These are phyloP conservation scores for Dicorynia guianensis DNA, from an alignment of 306 rosid genomes.

Conservation along the genomic window DNA sequence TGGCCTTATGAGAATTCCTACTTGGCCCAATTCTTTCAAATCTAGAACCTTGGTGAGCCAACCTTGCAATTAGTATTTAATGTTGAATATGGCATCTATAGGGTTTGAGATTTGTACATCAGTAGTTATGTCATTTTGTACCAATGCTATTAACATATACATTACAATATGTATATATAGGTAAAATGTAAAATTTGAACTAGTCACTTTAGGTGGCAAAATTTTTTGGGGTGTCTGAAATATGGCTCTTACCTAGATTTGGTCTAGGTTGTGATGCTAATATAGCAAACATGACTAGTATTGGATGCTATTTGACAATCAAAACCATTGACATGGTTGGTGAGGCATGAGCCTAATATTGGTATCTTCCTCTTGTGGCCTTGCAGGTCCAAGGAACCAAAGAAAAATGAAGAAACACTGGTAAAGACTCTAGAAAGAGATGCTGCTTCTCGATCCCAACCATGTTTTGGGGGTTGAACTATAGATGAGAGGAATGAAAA, in stretches of 20 bases:
- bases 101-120: conserved; percentile 58
- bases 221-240: too few species aligned
- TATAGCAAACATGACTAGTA: conserved; percentile 34
- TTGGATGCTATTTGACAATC: conserved; percentile 38
- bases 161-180: conserved; percentile 67
- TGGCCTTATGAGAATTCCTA: conserved; percentile 42
- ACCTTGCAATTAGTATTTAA: conserved; percentile 29
- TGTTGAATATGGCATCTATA: conserved; percentile 44
- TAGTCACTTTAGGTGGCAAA: too few species aligned
- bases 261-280: too few species aligned
- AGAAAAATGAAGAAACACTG: conserved; percentile 23
- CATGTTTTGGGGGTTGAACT: conserved; percentile 14
- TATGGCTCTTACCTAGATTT: too few species aligned
- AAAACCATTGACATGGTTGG: conserved; percentile 42
- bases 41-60: conserved; percentile 43
- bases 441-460: conserved; percentile 32
- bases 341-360: conserved; percentile 40
- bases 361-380: conserved; percentile 26
- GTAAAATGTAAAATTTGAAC: too few species aligned
- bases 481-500: conserved; percentile 29
- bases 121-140: conserved; percentile 59
- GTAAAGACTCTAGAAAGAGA: conserved; percentile 34
- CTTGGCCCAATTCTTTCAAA: conserved; percentile 35
- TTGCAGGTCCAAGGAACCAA: conserved; percentile 29
- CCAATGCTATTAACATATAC: conserved; percentile 52